Evolutionary conservation across 805 yeast species (phyloP), one percentile per base, ranked within the genome.

Genomic region (Brettanomyces nanus): DNA sequence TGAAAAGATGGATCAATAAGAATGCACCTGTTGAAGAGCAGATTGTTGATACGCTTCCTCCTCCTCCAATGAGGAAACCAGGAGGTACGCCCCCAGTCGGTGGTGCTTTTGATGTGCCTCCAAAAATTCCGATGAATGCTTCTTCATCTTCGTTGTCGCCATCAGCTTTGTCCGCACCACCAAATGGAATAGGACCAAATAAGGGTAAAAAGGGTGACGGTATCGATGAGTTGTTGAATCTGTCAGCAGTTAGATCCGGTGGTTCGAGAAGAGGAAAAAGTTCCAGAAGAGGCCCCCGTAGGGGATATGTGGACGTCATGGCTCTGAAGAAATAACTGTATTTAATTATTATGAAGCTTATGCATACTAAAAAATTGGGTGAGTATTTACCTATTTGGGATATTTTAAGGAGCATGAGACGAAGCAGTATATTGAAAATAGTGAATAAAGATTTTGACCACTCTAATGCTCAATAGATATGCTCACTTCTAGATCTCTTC

Each of bases 1-100:
- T 82, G 53, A 79, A 81, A 55, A 73, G 95, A 51, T 92, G 97
- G 96, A 75, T 92, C 37, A 80, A 85, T 53, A 75, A 73, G 39
- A 73, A 76, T 44, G 76, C 74, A 4, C 73, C 79, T 19, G 66
- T 72, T 35, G 92, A 75, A 53, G 89, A 81, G 35, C 78, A 78
- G 49, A 60, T 68, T 36, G 66, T 63, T 34, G 60, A 66, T 5
- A 59, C 74, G 1, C 69, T 75, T 3, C 77, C 80, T 2, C 80
- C 90, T 3, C 90, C 95, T 4, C 92, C 94, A 4, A 78, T 79
- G 19, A 57, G 51, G 47, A 58, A 37, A 17, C 9, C 9, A 18
- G 26, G 13, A n/a, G 6, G 26, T 2, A 26, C 23, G 9, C 13
- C 26, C 17, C 46, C 58, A 41, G 67, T 18, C 39, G 14, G 35